Percentiles rank a stretch among this genome's conserved stretches.
Evolutionary conservation across 345 rosid species (phyloP).

Genomic region (Toxicodendron radicans): DNA sequence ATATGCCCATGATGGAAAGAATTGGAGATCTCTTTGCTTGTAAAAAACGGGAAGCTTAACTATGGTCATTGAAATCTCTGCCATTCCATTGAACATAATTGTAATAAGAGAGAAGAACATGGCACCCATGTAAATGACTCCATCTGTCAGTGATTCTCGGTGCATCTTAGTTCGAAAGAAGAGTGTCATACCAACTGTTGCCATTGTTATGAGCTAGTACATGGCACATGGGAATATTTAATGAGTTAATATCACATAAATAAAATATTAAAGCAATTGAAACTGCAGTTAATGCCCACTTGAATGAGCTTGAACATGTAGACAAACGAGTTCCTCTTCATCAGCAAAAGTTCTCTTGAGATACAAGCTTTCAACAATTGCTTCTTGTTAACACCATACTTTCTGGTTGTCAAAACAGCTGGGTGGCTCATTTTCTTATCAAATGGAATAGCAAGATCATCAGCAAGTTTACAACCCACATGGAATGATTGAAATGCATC

Average conservation of each 20-base stretch:
- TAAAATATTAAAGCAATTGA: no score
- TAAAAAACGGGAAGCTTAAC: conserved; percentile 79
- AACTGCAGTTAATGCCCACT: no score
- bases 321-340: conserved; percentile 78
- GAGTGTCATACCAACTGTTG: conserved; percentile 44
- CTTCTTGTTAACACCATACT: conserved; percentile 53
- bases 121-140: conserved; percentile 59
- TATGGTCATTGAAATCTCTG: conserved; percentile 73
- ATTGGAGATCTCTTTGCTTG: conserved; percentile 63
- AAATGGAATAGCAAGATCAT: conserved; percentile 57
- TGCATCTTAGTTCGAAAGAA: conserved; percentile 65
- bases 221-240: neutral
- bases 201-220: conserved; percentile 40
- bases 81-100: conserved; percentile 65
- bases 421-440: conserved; percentile 66
- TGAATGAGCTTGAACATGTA: conserved; percentile 53
- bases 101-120: conserved; percentile 50
- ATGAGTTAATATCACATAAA: no score
- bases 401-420: conserved; percentile 60
- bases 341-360: conserved; percentile 65
- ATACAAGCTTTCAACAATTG: conserved; percentile 61
- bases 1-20: no score
- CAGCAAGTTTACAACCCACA: conserved; percentile 45
- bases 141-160: conserved; percentile 38
- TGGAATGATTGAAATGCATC: conserved; percentile 68